A percentile compares a stretch with the other conserved stretches of the same genome.
phyloP scores from a whole-genome alignment of 345 rosid genomes.

The Aquilaria sinensis region DNA sequence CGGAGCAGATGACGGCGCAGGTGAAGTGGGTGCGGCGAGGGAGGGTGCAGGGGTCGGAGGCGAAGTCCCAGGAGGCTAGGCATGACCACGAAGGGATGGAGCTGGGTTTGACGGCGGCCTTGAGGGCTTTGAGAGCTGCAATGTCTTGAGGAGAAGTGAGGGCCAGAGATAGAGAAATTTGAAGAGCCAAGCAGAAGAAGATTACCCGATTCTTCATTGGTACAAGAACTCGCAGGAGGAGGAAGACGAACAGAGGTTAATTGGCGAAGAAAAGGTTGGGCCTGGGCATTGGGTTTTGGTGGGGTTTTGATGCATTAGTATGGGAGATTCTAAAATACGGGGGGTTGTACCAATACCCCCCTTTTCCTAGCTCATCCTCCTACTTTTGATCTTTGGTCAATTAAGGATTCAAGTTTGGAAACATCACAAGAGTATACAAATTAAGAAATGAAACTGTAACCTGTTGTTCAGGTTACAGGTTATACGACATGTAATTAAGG shows the following conservation, averaged over 20 bases:
- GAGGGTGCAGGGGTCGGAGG: constrained; percentile 52
- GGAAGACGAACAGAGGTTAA: background rate
- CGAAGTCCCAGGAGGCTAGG: constrained; percentile 66
- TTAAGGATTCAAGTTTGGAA: no score
- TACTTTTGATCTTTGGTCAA: no score
- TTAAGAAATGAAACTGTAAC: no score
- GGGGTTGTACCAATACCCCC: no score
- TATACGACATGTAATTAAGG: no score
- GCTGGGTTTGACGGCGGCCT: constrained; percentile 41
- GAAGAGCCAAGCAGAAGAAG: background rate
- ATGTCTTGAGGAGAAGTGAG: constrained; percentile 44
- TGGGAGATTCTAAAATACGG: no score
- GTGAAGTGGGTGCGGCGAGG: constrained; percentile 70
- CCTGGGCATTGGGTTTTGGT: background rate
- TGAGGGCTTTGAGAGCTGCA: constrained; percentile 54
- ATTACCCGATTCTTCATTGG: no score
- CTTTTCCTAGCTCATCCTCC: no score
- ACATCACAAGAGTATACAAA: no score
- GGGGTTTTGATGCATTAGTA: no score
- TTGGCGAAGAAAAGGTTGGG: background rate
- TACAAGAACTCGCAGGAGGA: no score
- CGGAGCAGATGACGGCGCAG: constrained; percentile 56
- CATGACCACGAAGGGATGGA: constrained; percentile 62
- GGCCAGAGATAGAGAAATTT: constrained; percentile 13
- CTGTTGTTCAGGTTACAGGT: no score